Percentiles rank a stretch among this genome's conserved stretches.
These are phyloP conservation scores for Solioccasus polychromus DNA, from an alignment of 768 basidiomycete genomes.

Conservation along the genomic window DNA sequence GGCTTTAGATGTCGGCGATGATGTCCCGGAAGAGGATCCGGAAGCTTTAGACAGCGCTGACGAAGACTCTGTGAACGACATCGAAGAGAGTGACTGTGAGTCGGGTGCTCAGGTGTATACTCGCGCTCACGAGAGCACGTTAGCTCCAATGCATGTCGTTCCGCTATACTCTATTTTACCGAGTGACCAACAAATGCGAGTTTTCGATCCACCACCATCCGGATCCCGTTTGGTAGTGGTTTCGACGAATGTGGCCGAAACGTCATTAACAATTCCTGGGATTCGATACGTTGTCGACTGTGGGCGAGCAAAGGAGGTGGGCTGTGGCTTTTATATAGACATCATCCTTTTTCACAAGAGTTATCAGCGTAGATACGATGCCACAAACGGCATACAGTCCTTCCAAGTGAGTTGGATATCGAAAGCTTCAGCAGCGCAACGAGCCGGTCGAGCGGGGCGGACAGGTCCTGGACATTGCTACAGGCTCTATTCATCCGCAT, in stretches of 20 bases:
- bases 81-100: constrained; percentile 68
- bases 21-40: constrained; percentile 58
- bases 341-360: neutral
- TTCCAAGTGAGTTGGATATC: constrained; percentile 94
- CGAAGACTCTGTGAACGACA: constrained; percentile 52
- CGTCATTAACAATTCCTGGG: constrained; percentile 93
- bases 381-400: constrained; percentile 78
- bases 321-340: constrained; percentile 1
- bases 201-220: constrained; percentile 81
- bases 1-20: constrained; percentile 67
- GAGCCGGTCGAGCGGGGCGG: constrained; percentile 94
- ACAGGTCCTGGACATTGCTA: constrained; percentile 99
- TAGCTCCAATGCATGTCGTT: constrained; percentile 92
- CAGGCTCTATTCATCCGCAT: constrained; percentile 90
- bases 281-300: constrained; percentile 98
- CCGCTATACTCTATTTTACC: constrained; percentile 92
- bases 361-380: constrained; percentile 76
- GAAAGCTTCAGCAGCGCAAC: constrained; percentile 91
- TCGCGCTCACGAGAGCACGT: neutral
- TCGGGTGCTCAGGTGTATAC: constrained; percentile 9
- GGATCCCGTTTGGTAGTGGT: constrained; percentile 88
- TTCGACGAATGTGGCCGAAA: constrained; percentile 95
- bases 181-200: constrained; percentile 92
- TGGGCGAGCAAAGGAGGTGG: constrained; percentile 90
- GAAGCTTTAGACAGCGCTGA: constrained; percentile 77